Evolutionary conservation across 2,329 filamentous ascomycete genomes (phyloP).

Genomic region (Alternaria dauci): DNA sequence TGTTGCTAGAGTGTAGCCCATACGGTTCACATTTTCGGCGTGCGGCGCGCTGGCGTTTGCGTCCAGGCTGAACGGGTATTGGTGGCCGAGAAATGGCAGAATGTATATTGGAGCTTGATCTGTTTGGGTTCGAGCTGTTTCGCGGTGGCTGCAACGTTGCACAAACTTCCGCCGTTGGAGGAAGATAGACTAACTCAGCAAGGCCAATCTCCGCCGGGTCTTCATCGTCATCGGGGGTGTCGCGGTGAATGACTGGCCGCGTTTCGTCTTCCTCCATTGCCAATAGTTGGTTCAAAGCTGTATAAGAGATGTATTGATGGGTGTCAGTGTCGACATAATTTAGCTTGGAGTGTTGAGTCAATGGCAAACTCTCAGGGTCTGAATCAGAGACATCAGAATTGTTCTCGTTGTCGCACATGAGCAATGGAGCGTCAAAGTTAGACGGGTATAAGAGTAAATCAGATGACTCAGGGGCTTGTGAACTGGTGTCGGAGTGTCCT

Average conservation of each 20-base stretch:
- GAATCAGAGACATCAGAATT: slow-evolving; percentile 9
- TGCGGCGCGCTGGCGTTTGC: neutral
- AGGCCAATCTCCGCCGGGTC: neutral
- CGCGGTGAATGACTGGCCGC: neutral
- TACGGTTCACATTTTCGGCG: neutral
- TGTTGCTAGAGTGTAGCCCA: neutral
- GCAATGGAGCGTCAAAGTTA: neutral
- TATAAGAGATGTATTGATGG: slow-evolving; percentile 10
- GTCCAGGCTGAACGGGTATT: neutral
- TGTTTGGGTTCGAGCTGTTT: neutral
- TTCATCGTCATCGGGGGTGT: neutral
- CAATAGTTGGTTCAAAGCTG: slow-evolving; percentile 14
- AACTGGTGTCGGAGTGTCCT: neutral
- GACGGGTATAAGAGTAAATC: neutral
- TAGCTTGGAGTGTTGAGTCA: neutral
- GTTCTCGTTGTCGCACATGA: neutral
- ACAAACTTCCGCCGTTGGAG: neutral
- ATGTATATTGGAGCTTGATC: neutral
- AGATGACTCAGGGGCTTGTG: neutral
- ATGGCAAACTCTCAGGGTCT: neutral
- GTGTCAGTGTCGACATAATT: slow-evolving; percentile 12
- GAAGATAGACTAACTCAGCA: neutral
- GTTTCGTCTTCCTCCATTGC: slow-evolving; percentile 1
- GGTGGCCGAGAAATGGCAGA: neutral
- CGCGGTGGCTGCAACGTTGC: neutral